phyloP scores from a whole-genome alignment of 2,329 filamentous ascomycete genomes.

The Talaromyces funiculosus region DNA sequence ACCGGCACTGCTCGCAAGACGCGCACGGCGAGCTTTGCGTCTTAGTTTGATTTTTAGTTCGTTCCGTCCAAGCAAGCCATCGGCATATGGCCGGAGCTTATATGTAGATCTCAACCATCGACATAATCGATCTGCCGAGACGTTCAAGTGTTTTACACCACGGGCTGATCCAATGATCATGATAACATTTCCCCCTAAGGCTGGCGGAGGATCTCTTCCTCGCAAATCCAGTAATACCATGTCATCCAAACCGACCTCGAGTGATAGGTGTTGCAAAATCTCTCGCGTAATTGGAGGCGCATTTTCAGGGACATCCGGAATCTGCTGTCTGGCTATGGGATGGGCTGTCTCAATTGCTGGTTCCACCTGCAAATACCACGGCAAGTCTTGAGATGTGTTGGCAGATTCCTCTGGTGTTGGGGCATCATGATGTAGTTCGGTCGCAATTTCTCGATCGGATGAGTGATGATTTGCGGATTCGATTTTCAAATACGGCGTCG shows the following conservation, averaged over 20 bases:
- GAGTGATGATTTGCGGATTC: constrained; percentile 17
- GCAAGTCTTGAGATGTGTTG: constrained; percentile 37
- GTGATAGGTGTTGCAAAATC: constrained; percentile 71
- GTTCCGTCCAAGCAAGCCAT: constrained; percentile 82
- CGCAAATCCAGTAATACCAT: constrained; percentile 78
- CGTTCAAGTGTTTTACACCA: constrained; percentile 87
- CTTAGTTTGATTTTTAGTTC: constrained; percentile 84
- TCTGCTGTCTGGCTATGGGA: constrained; percentile 44
- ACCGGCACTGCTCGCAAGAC: constrained; percentile 69
- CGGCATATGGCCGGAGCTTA: constrained; percentile 69
- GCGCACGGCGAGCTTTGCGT: constrained; percentile 73
- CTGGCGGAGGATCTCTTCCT: constrained; percentile 74
- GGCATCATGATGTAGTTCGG: not conserved
- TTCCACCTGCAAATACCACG: constrained; percentile 80
- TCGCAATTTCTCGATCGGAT: not conserved
- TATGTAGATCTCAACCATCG: constrained; percentile 73
- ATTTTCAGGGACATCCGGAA: constrained; percentile 61
- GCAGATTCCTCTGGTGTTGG: not conserved
- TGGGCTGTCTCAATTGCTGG: constrained; percentile 34
- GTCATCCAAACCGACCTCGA: constrained; percentile 81
- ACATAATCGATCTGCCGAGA: constrained; percentile 82
- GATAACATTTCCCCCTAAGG: constrained; percentile 78
- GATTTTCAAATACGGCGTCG: constrained; percentile 16
- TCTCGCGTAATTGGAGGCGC: constrained; percentile 66
- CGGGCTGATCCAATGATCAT: constrained; percentile 92